Percentiles rank a stretch among this genome's conserved stretches.
Conservation (phyloP, 352 stramenopile species). For the Vaucheria bursata region DNA sequence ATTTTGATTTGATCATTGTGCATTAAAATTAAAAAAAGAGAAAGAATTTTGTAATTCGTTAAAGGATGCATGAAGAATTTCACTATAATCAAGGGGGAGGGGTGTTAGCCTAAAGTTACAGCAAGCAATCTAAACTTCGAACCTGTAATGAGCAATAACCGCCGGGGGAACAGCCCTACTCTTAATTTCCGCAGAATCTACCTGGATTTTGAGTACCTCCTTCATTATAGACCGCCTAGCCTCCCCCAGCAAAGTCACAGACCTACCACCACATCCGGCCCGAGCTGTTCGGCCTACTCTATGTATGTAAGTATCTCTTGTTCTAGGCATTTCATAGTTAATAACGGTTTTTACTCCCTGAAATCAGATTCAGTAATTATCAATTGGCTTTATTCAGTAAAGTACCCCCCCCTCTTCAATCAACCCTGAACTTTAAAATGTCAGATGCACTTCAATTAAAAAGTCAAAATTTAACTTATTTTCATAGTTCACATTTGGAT, state of each 20-base stretch:
- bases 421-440: no score
- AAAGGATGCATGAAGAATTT: no score
- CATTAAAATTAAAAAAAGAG: no score
- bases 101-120: not conserved
- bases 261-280: conserved; percentile 80
- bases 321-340: conserved; percentile 99
- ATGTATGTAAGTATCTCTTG: conserved; percentile 96
- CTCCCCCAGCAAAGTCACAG: conserved; percentile 71
- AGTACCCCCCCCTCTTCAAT: no score
- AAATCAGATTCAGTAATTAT: no score
- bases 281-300: conserved; percentile 94
- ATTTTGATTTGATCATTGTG: no score
- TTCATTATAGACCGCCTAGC: conserved; percentile 82
- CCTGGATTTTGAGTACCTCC: conserved; percentile 71
- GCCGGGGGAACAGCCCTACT: conserved; percentile 70
- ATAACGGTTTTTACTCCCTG: conserved; percentile 92
- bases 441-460: no score
- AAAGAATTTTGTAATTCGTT: no score
- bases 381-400: no score
- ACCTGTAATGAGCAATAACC: conserved; percentile 58
- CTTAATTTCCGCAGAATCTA: conserved; percentile 49
- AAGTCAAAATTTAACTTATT: no score
- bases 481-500: no score
- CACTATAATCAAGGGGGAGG: no score
- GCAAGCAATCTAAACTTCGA: conserved; percentile 1